Evolutionary conservation across 495 filamentous ascomycete genomes (phyloP).

Genomic region (Neurospora discreta): DNA sequence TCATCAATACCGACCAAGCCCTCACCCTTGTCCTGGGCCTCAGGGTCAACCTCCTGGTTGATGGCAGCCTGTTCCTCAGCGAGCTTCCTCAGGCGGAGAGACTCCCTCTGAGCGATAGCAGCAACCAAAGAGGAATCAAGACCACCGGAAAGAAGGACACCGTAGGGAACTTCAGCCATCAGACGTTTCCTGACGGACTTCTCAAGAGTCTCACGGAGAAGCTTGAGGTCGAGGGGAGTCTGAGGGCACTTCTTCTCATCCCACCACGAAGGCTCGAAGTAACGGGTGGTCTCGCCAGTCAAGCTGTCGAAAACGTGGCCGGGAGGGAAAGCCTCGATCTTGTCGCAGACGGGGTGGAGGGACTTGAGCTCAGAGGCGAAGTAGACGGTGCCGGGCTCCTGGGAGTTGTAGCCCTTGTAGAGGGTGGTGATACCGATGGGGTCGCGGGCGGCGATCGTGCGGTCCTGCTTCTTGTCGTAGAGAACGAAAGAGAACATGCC

Average conservation of each 20-base stretch:
- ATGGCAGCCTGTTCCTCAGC: constrained; percentile 35
- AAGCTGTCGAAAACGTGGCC: constrained; percentile 92
- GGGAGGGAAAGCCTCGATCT: constrained; percentile 87
- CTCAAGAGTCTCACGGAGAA: constrained; percentile 71
- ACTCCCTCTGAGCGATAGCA: constrained; percentile 90
- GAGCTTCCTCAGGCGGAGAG: constrained; percentile 56
- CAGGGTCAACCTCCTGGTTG: constrained; percentile 23
- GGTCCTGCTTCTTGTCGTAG: constrained; percentile 85
- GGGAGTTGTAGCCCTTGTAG: constrained; percentile 82
- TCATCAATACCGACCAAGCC: constrained; percentile 91
- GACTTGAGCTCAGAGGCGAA: constrained; percentile 97
- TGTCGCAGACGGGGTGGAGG: constrained; percentile 86
- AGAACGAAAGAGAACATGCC: constrained; percentile 99
- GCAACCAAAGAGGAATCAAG: constrained; percentile 93
- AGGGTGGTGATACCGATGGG: constrained; percentile 96
- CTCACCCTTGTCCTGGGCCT: constrained; percentile 42
- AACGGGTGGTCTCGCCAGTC: constrained; percentile 67
- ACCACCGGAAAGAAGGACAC: constrained; percentile 89
- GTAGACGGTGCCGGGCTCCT: constrained; percentile 75
- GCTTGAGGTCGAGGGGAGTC: constrained; percentile 68
- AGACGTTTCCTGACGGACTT: constrained; percentile 87
- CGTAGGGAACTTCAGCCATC: constrained; percentile 98
- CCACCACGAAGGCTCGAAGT: constrained; percentile 91
- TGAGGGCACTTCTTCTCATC: constrained; percentile 67
- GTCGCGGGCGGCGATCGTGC: constrained; percentile 86